phyloP scores from a whole-genome alignment of 129 eudicot genomes.

The Helichrysum umbraculigerum region DNA sequence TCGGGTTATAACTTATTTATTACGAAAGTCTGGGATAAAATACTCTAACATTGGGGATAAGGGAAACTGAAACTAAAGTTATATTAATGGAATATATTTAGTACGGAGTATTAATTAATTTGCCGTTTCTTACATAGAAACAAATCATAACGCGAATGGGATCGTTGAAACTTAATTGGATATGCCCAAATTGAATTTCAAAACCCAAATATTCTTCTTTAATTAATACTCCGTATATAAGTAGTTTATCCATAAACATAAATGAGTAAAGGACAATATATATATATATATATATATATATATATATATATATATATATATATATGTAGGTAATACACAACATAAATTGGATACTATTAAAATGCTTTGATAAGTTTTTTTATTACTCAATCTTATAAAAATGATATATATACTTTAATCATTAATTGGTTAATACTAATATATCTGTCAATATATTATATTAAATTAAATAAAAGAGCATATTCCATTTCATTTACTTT shows the following conservation, averaged over 20 bases:
- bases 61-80: background rate
- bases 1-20: background rate
- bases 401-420: background rate
- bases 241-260: background rate
- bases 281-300: too few relatives aligned
- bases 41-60: too few relatives aligned
- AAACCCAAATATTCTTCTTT: background rate
- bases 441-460: background rate
- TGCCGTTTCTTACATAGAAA: background rate
- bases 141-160: background rate
- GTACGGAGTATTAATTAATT: too few relatives aligned
- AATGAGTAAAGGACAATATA: background rate
- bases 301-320: too few relatives aligned
- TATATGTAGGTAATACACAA: background rate
- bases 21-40: too few relatives aligned
- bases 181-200: background rate
- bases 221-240: too few relatives aligned
- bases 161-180: background rate
- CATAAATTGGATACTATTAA: background rate
- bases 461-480: background rate
- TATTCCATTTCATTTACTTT: conserved; percentile 21
- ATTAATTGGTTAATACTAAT: too few relatives aligned
- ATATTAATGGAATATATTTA: background rate
- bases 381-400: background rate
- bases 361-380: background rate